Evolutionary conservation across 78 protist genomes (phyloP).

Genomic region (Polysphondylium violaceum): DNA sequence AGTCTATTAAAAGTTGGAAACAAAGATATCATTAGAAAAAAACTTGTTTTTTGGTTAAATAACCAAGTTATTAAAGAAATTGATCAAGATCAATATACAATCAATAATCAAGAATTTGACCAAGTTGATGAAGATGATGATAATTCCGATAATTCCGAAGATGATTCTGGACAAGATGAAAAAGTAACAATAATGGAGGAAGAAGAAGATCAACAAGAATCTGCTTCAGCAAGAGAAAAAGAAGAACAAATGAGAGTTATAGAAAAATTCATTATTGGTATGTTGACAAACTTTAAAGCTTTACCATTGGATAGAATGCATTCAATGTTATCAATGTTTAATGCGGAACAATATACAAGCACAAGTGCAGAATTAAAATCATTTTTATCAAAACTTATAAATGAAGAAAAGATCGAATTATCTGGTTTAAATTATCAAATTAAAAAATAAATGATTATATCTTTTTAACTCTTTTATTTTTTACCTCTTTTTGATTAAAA

Average conservation of each 20-base stretch:
- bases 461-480: background rate
- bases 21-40: constrained; percentile 35
- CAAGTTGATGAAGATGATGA: constrained; percentile 4
- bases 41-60: constrained; percentile 76
- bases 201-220: constrained; percentile 30
- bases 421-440: constrained; percentile 36
- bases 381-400: constrained; percentile 27
- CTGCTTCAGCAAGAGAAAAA: constrained; percentile 28
- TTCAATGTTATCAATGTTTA: constrained; percentile 78
- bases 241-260: constrained; percentile 42
- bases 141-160: background rate
- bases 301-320: constrained; percentile 83
- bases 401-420: constrained; percentile 65
- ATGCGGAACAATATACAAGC: constrained; percentile 34
- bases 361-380: constrained; percentile 19
- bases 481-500: background rate
- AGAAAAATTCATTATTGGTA: constrained; percentile 78
- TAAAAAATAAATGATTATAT: constrained; percentile 26
- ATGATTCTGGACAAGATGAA: constrained; percentile 24
- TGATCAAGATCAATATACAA: background rate
- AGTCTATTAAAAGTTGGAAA: constrained; percentile 4
- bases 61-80: constrained; percentile 58
- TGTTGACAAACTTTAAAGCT: constrained; percentile 80
- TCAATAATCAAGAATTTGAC: background rate
- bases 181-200: background rate